Conservation (phyloP, 73 alveolate genomes). For the Tetrahymena malaccensis region DNA sequence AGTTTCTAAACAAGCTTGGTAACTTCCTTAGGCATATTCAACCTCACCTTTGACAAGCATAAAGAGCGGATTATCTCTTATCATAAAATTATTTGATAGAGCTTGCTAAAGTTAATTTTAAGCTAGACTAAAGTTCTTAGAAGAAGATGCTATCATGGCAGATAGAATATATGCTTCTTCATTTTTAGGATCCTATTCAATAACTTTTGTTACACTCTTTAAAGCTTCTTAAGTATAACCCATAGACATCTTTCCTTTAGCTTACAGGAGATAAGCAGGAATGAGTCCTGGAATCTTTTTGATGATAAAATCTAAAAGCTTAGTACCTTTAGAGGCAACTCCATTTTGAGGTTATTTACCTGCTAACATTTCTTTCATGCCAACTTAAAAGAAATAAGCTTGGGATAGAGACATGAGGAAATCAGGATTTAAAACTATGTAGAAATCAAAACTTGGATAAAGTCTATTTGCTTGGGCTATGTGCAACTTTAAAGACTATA, state of each 20-base stretch:
- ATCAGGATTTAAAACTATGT: constrained; percentile 76
- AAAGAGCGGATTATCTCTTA: constrained; percentile 78
- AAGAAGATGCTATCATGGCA: constrained; percentile 65
- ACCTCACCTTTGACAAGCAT: constrained; percentile 79
- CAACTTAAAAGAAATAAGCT: constrained; percentile 66
- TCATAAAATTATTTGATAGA: constrained; percentile 69
- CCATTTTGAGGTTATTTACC: constrained; percentile 53
- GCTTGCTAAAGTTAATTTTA: constrained; percentile 71
- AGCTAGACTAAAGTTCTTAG: constrained; percentile 63
- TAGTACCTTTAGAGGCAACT: constrained; percentile 65
- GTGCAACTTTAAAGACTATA: constrained; percentile 72
- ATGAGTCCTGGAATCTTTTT: constrained; percentile 74
- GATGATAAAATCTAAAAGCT: constrained; percentile 69
- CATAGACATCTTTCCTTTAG: constrained; percentile 72
- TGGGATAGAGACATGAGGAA: constrained; percentile 70
- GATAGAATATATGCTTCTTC: constrained; percentile 74
- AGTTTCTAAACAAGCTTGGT: neutral
- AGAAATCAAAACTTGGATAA: constrained; percentile 71
- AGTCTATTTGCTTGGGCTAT: constrained; percentile 61
- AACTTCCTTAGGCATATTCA: constrained; percentile 28
- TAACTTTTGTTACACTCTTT: constrained; percentile 46
- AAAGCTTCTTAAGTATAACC: constrained; percentile 62
- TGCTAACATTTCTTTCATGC: constrained; percentile 33
- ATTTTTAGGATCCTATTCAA: constrained; percentile 69
- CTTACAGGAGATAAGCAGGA: constrained; percentile 70